Conservation (phyloP, 2,329 filamentous ascomycete genomes). For the Stemphylium beticola region DNA sequence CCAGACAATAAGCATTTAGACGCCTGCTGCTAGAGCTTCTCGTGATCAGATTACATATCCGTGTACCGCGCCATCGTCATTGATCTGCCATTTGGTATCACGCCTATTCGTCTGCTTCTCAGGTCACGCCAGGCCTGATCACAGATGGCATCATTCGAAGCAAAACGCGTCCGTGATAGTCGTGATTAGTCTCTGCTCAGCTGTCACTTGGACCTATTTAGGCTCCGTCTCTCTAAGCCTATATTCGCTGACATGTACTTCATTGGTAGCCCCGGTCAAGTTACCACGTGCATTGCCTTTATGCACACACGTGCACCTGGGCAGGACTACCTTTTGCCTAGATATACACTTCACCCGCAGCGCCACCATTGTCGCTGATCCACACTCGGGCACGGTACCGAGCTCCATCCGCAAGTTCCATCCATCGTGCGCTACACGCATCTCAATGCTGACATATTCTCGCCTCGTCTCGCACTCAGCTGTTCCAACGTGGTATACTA, state of each 20-base stretch:
- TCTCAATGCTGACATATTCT: slow-evolving; percentile 13
- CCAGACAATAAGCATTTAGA: slow-evolving; percentile 9
- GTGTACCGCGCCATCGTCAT: neutral
- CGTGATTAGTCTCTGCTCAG: no score
- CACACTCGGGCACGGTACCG: neutral
- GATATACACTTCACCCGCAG: neutral
- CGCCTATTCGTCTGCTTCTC: neutral
- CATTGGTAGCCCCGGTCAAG: no score
- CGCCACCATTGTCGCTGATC: neutral
- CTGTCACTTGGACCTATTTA: no score
- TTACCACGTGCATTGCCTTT: no score
- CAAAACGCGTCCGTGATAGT: no score
- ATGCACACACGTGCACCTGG: no score
- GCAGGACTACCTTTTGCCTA: no score
- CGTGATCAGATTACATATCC: slow-evolving; percentile 1
- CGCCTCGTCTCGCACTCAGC: slow-evolving; percentile 13
- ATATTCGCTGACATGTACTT: no score
- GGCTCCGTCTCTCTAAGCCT: no score
- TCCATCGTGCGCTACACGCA: neutral
- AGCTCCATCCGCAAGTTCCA: neutral
- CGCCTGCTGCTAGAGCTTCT: neutral
- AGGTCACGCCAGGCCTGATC: no score
- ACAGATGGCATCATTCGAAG: no score
- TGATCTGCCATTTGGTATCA: neutral
- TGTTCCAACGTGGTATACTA: slow-evolving; percentile 15